Percentiles rank a stretch among this genome's conserved stretches.
phyloP scores from a whole-genome alignment of 352 stramenopile species.

The Phytopythium chamaehyphon region DNA sequence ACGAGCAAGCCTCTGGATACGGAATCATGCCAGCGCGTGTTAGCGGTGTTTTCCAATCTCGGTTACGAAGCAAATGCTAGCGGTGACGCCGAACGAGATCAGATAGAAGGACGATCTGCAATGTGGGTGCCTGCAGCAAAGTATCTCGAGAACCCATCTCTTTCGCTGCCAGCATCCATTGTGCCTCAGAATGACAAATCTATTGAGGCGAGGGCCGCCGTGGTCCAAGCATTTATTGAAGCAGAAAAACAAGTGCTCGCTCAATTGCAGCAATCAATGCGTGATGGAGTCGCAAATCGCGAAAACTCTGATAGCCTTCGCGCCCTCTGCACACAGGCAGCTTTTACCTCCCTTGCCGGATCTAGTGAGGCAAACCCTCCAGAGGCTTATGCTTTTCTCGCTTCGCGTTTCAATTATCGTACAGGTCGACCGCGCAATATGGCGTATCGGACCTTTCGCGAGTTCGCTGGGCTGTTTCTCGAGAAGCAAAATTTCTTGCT shows the following conservation, averaged over 20 bases:
- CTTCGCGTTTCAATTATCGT: neutral
- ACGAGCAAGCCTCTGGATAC: slow-evolving; percentile 17
- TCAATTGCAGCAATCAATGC: neutral
- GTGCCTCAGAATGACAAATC: neutral
- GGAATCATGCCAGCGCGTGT: neutral
- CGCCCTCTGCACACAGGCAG: neutral
- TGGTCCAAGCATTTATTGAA: slow-evolving; percentile 1
- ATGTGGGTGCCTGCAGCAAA: slow-evolving; percentile 1
- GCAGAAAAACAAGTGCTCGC: slow-evolving; percentile 2
- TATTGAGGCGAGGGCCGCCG: neutral
- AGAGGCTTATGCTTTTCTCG: slow-evolving; percentile 1
- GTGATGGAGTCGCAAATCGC: neutral
- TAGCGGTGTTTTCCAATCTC: neutral
- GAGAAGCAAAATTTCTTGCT: slow-evolving; percentile 27
- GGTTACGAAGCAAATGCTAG: neutral
- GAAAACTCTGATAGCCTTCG: too few relatives aligned
- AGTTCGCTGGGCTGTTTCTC: slow-evolving; percentile 20
- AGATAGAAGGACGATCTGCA: neutral
- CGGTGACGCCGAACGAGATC: too few relatives aligned
- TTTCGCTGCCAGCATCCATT: neutral
- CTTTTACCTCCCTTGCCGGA: neutral
- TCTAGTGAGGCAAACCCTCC: neutral
- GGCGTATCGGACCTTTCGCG: slow-evolving; percentile 1
- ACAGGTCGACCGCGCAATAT: neutral
- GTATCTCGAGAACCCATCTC: slow-evolving; percentile 3